Percentiles rank a stretch among this genome's conserved stretches.
These are phyloP conservation scores for Rubroboletus pulcherrimus DNA, from an alignment of 768 basidiomycete genomes.

Conservation along the genomic window DNA sequence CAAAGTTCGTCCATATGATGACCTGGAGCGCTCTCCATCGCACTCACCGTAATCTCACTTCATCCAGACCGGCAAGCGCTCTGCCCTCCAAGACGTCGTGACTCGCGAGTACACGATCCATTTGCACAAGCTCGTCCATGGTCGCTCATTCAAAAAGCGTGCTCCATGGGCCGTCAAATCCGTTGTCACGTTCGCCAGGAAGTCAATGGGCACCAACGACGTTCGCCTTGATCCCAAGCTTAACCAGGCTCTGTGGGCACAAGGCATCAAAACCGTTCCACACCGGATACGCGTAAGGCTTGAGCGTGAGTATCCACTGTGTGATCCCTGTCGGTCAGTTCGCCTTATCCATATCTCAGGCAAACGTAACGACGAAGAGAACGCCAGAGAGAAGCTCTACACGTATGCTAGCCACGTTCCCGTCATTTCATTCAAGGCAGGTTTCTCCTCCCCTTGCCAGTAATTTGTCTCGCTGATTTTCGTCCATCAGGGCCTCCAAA, in stretches of 20 bases:
- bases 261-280: slow-evolving; percentile 91
- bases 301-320: slow-evolving; percentile 61
- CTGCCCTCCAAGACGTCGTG: slow-evolving; percentile 96
- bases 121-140: slow-evolving; percentile 92
- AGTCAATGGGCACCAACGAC: slow-evolving; percentile 94
- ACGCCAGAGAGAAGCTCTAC: slow-evolving; percentile 96
- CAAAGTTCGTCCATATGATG: slow-evolving; percentile 22
- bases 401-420: slow-evolving; percentile 84
- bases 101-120: slow-evolving; percentile 99
- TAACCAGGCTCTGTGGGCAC: slow-evolving; percentile 94
- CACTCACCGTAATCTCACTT: slow-evolving; percentile 1
- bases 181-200: slow-evolving; percentile 85
- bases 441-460: slow-evolving; percentile 20
- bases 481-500: slow-evolving; percentile 71
- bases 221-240: slow-evolving; percentile 93
- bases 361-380: slow-evolving; percentile 98
- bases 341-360: slow-evolving; percentile 42
- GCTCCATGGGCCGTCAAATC: slow-evolving; percentile 97
- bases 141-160: slow-evolving; percentile 94
- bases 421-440: slow-evolving; percentile 80
- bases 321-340: background rate
- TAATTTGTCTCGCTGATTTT: slow-evolving; percentile 5
- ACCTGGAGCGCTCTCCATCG: slow-evolving; percentile 22
- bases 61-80: slow-evolving; percentile 79
- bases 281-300: slow-evolving; percentile 90